Evolutionary conservation across 2,329 filamentous ascomycete genomes (phyloP).

Genomic region (Monosporascus cannonballus): DNA sequence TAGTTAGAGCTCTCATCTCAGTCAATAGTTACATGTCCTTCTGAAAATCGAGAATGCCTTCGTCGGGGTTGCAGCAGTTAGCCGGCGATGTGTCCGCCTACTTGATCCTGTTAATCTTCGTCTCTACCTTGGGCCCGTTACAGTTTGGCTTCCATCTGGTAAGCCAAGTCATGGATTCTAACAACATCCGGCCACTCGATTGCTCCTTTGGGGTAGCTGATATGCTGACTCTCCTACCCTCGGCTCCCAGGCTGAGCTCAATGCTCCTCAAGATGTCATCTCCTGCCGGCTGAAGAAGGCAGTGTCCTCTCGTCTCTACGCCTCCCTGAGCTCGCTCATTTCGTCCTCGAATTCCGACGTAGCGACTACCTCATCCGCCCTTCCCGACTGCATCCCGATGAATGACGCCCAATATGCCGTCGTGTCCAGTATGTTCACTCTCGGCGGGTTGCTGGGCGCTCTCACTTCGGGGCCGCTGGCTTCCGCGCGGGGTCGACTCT

Average conservation of each 20-base stretch:
- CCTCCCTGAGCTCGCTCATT: constrained; percentile 19
- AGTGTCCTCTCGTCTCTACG: constrained; percentile 30
- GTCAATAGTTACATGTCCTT: constrained; percentile 35
- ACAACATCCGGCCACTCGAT: too few species aligned
- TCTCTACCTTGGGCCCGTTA: constrained; percentile 78
- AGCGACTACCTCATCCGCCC: constrained; percentile 23
- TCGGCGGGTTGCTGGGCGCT: constrained; percentile 82
- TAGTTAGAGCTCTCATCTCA: constrained; percentile 6
- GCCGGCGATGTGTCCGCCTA: constrained; percentile 60
- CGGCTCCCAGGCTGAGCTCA: constrained; percentile 71
- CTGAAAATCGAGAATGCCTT: constrained; percentile 10
- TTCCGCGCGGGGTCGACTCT: constrained; percentile 67
- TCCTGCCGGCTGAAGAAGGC: constrained; percentile 64
- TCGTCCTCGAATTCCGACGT: constrained; percentile 18
- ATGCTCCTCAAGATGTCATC: constrained; percentile 89
- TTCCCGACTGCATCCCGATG: constrained; percentile 86
- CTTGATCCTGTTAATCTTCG: constrained; percentile 67
- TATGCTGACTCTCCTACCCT: background rate
- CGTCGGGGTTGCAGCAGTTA: constrained; percentile 23
- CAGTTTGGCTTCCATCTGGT: constrained; percentile 95
- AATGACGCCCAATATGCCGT: constrained; percentile 72
- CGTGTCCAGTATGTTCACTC: constrained; percentile 83
- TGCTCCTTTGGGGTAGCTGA: background rate
- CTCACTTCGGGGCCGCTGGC: constrained; percentile 74
- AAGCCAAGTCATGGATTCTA: constrained; percentile 19